Evolutionary conservation across 2,329 filamentous ascomycete genomes (phyloP).

Genomic region (Penicillium concentricum): DNA sequence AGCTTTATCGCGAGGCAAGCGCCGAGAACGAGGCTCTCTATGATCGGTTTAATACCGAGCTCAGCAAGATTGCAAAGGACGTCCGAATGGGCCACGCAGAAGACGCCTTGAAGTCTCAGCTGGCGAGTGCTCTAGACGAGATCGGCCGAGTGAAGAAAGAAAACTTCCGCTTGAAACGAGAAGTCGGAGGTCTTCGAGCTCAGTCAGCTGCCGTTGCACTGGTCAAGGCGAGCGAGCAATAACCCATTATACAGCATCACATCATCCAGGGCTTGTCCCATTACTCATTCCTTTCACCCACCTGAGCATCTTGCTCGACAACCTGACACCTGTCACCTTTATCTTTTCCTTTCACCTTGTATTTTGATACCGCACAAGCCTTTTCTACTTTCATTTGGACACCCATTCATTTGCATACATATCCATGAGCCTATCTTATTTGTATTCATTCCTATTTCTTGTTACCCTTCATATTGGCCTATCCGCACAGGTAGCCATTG

Average conservation of each 20-base stretch:
- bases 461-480: conserved; percentile 14
- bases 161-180: conserved; percentile 77
- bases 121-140: conserved; percentile 77
- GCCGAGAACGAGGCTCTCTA: conserved; percentile 93
- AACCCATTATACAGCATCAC: neutral
- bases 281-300: neutral
- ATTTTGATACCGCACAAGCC: conserved; percentile 18
- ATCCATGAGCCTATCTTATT: conserved; percentile 5
- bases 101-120: conserved; percentile 69
- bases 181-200: conserved; percentile 69
- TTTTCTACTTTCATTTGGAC: conserved; percentile 9
- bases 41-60: conserved; percentile 86
- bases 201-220: conserved; percentile 39
- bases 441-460: conserved; percentile 17
- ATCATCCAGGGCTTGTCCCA: neutral
- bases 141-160: conserved; percentile 76
- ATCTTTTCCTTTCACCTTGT: conserved; percentile 8
- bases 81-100: conserved; percentile 74
- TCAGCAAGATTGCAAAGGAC: conserved; percentile 77
- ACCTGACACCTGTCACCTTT: neutral
- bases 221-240: conserved; percentile 32
- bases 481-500: conserved; percentile 20
- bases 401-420: conserved; percentile 7
- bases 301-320: neutral
- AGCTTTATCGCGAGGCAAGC: conserved; percentile 81